Evolutionary conservation across 768 basidiomycete genomes (phyloP).

Genomic region (Ephemerocybe angulata): DNA sequence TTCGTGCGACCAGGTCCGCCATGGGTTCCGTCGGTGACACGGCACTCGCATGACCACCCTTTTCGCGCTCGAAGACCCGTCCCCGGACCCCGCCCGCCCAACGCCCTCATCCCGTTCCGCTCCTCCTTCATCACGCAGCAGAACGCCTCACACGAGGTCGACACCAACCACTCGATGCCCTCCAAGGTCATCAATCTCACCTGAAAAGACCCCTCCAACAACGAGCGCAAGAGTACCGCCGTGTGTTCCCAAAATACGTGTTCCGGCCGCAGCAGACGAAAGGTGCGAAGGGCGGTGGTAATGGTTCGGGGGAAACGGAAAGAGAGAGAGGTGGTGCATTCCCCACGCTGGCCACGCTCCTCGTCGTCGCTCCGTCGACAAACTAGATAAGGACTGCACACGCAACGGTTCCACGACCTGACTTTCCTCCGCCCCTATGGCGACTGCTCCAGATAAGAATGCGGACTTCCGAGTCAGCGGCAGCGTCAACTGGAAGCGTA

Average conservation of each 20-base stretch:
- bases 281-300: slow-evolving; percentile 5
- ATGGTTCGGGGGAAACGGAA: slow-evolving; percentile 52
- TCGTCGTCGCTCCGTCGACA: too few relatives aligned
- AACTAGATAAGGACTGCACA: too few relatives aligned
- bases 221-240: slow-evolving; percentile 76
- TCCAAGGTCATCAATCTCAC: slow-evolving; percentile 84
- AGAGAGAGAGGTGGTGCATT: slow-evolving; percentile 63
- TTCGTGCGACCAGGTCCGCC: too few relatives aligned
- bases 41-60: too few relatives aligned
- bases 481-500: neutral
- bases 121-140: slow-evolving; percentile 78
- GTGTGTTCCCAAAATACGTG: slow-evolving; percentile 74
- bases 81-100: slow-evolving; percentile 82
- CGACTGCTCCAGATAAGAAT: neutral
- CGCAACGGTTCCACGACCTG: too few relatives aligned
- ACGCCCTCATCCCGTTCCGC: slow-evolving; percentile 85
- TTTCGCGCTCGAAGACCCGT: too few relatives aligned
- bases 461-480: neutral
- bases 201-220: slow-evolving; percentile 73
- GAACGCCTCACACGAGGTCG: slow-evolving; percentile 71
- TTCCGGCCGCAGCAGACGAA: slow-evolving; percentile 67
- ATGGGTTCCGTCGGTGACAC: too few relatives aligned
- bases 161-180: slow-evolving; percentile 78
- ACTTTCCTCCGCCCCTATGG: too few relatives aligned
- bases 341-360: too few relatives aligned